Base-by-base conservation (phyloP, 352 stramenopile species). In the Phytophthora pinifolia region DNA sequence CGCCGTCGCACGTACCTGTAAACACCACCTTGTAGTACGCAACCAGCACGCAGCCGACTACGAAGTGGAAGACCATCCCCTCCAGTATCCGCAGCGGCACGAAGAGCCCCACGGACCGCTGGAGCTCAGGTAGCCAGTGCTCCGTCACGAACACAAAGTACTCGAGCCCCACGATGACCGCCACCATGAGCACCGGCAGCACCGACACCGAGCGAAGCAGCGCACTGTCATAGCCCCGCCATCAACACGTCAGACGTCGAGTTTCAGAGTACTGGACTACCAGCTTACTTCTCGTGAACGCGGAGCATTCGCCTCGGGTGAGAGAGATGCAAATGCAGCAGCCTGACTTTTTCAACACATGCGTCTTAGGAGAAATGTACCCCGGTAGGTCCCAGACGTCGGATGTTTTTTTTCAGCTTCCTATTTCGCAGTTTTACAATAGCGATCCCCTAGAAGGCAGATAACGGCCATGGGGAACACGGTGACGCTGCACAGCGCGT, bases 401-500 rank as follows among this genome's bases (percentile, higher is more conserved):
- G 62, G 62, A n/a, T n/a, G n/a, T n/a, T n/a, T n/a, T n/a, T n/a
- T n/a, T n/a, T n/a, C n/a, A n/a, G n/a, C n/a, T n/a, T n/a, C n/a
- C n/a, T n/a, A n/a, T n/a, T n/a, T n/a, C n/a, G n/a, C n/a, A n/a
- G n/a, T n/a, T n/a, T n/a, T n/a, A n/a, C n/a, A n/a, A n/a, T n/a
- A 17, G 25, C 41, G 38, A 52, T 53, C 47, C 46, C 50, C 53
- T 55, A n/a, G 47, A 12, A 20, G 18, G 12, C 15, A 20, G 20
- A 10, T 45, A 49, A 65, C 42, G 29, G 39, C 44, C 47, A 95
- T 95, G 85, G 85, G 85, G 60, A 93, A 93, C 65, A 87, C 60
- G 27, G 63, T 86, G 61, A 91, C 85, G 57, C 68, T 95, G 48
- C 82, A 90, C 60, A 90, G 81, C 65, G 74, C 76, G n/a, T 93